Evolutionary conservation across 257 asterid genomes (phyloP).

Genomic region (Solanum rostratum): DNA sequence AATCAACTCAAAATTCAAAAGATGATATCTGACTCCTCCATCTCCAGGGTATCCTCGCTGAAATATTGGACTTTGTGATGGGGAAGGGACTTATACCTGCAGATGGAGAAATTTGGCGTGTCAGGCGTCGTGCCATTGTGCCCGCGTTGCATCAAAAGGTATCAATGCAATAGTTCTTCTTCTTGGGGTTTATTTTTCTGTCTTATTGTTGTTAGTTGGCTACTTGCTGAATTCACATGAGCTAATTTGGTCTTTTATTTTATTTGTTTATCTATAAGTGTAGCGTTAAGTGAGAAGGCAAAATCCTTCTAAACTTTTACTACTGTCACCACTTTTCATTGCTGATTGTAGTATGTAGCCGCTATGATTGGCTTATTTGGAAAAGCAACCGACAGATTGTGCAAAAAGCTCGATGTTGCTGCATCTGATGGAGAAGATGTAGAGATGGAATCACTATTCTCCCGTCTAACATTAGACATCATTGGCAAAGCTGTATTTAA

Average conservation of each 20-base stretch:
- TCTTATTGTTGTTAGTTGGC: background rate
- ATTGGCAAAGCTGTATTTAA: conserved; percentile 97
- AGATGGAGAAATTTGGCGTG: conserved; percentile 95
- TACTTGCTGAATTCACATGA: background rate
- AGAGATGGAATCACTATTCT: conserved; percentile 97
- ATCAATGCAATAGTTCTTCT: background rate
- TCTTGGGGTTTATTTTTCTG: background rate
- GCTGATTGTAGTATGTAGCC: conserved; percentile 68
- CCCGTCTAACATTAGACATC: conserved; percentile 88
- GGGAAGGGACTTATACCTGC: conserved; percentile 99
- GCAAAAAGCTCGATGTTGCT: conserved; percentile 75
- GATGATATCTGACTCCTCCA: background rate
- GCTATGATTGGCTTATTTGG: conserved; percentile 86
- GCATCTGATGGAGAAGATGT: conserved; percentile 92
- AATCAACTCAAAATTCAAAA: background rate
- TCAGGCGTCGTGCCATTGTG: conserved; percentile 84
- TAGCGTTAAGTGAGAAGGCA: background rate
- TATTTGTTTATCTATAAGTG: background rate
- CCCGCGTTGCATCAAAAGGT: conserved; percentile 98
- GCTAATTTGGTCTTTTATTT: background rate
- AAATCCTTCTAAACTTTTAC: background rate
- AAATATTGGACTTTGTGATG: conserved; percentile 92
- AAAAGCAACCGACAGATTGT: conserved; percentile 78
- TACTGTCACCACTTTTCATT: background rate
- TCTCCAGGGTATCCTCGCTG: conserved; percentile 85